phyloP scores from a whole-genome alignment of 1,284 basidiomycete species.

The Heimioporus punctisporus region DNA sequence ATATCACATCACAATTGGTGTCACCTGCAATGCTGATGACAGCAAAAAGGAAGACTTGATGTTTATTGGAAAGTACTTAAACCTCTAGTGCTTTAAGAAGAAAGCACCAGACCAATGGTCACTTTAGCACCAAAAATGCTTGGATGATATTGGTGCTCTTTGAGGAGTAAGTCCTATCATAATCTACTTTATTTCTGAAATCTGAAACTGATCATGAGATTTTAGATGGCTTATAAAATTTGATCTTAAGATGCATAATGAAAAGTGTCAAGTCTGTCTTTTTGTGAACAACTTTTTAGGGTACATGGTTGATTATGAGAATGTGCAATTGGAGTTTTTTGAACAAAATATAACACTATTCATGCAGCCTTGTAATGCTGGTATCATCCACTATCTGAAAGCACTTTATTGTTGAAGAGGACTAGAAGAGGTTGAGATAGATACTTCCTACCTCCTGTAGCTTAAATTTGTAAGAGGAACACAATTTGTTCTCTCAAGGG shows the following conservation, averaged over 20 bases:
- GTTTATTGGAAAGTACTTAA: too few species aligned
- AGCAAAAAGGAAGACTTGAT: too few species aligned
- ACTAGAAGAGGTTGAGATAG: conserved; percentile 27
- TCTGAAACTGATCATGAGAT: background rate
- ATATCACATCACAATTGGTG: conserved; percentile 19
- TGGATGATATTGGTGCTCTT: too few species aligned
- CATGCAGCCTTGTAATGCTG: conserved; percentile 35
- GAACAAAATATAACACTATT: conserved; percentile 15
- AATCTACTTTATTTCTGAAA: too few species aligned
- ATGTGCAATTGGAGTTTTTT: conserved; percentile 22
- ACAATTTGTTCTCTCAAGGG: too few species aligned
- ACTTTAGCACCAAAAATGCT: too few species aligned
- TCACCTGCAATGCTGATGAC: conserved; percentile 24
- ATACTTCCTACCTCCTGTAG: too few species aligned
- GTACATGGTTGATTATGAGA: conserved; percentile 12
- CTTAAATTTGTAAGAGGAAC: too few species aligned
- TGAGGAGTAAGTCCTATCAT: too few species aligned
- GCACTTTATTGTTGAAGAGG: conserved; percentile 27
- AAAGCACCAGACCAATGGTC: too few species aligned
- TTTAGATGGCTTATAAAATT: conserved; percentile 18
- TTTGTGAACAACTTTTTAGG: conserved; percentile 27
- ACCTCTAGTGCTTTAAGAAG: too few species aligned
- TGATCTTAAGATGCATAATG: conserved; percentile 14
- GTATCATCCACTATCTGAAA: conserved; percentile 36
- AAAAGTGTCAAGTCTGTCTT: conserved; percentile 18